Percentiles rank a stretch among this genome's conserved stretches.
Conservation (phyloP, 2,329 filamentous ascomycete species). For the Pestalotiopsis sp. region DNA sequence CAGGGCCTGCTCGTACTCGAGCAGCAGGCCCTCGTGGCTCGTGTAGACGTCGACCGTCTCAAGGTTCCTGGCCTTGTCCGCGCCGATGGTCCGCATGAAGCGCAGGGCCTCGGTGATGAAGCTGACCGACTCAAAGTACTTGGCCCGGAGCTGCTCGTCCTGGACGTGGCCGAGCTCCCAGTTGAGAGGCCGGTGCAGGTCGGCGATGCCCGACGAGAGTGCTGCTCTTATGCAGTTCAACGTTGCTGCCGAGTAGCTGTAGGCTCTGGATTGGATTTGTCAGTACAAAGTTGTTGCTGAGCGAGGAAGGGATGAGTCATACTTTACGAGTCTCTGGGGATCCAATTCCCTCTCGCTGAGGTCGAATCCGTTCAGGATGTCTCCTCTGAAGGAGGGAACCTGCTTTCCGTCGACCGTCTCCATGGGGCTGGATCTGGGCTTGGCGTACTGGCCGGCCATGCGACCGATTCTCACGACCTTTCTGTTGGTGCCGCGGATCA, state of each 20-base stretch:
- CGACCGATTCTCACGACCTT: slow-evolving; percentile 92
- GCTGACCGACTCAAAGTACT: slow-evolving; percentile 82
- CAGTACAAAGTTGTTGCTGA: slow-evolving; percentile 14
- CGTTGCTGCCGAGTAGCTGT: slow-evolving; percentile 93
- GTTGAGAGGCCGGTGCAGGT: slow-evolving; percentile 90
- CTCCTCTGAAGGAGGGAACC: slow-evolving; percentile 89
- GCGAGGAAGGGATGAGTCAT: slow-evolving; percentile 25
- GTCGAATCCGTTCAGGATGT: slow-evolving; percentile 90
- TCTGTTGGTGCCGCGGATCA: slow-evolving; percentile 83
- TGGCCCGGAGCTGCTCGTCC: slow-evolving; percentile 79
- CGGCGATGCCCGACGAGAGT: slow-evolving; percentile 85
- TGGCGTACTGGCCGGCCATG: slow-evolving; percentile 97
- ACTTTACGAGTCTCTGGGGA: slow-evolving; percentile 78
- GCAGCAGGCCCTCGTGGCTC: slow-evolving; percentile 88
- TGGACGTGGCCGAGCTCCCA: slow-evolving; percentile 93
- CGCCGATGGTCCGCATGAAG: slow-evolving; percentile 93
- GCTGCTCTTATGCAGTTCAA: slow-evolving; percentile 90
- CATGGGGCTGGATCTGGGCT: slow-evolving; percentile 86
- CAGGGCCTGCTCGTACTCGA: slow-evolving; percentile 91
- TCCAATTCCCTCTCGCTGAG: slow-evolving; percentile 78
- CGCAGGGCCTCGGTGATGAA: slow-evolving; percentile 89
- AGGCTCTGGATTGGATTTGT: slow-evolving; percentile 60
- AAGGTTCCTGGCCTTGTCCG: slow-evolving; percentile 80
- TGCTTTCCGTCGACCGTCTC: slow-evolving; percentile 80
- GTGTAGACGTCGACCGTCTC: slow-evolving; percentile 95